These are phyloP conservation scores for Penicillium sp. DNA, from an alignment of 2,329 filamentous ascomycete genomes.

Conservation along the genomic window DNA sequence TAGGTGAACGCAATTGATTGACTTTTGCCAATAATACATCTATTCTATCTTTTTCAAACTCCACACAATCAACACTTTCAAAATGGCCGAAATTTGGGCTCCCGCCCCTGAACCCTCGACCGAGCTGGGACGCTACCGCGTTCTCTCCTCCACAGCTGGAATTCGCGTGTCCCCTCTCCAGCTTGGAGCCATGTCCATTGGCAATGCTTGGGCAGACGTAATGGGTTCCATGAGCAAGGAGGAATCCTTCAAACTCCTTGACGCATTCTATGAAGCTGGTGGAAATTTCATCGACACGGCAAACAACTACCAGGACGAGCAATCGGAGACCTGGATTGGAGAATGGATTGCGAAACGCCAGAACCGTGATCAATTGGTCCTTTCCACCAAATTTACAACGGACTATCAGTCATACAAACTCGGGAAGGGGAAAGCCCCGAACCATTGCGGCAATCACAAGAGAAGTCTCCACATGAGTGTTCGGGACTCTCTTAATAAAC, in stretches of 20 bases:
- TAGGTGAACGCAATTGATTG: too few species aligned
- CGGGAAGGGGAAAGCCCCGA: slow-evolving; percentile 42
- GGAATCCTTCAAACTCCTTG: slow-evolving; percentile 62
- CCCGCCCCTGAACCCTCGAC: slow-evolving; percentile 56
- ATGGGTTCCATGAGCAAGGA: slow-evolving; percentile 67
- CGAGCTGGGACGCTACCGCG: slow-evolving; percentile 62
- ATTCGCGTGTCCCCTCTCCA: slow-evolving; percentile 65
- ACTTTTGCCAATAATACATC: too few species aligned
- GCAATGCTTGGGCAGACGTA: slow-evolving; percentile 45
- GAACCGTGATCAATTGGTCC: slow-evolving; percentile 68
- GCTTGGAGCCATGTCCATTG: slow-evolving; percentile 42
- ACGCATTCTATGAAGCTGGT: slow-evolving; percentile 63
- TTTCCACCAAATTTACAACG: slow-evolving; percentile 69
- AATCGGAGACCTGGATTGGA: slow-evolving; percentile 66
- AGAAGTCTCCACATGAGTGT: slow-evolving; percentile 45
- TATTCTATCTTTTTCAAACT: too few species aligned
- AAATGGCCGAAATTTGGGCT: slow-evolving; percentile 30
- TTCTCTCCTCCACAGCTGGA: slow-evolving; percentile 64
- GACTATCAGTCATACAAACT: slow-evolving; percentile 47
- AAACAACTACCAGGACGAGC: slow-evolving; percentile 66
- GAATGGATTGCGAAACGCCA: slow-evolving; percentile 67
- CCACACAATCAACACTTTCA: background rate
- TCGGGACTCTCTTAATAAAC: slow-evolving; percentile 46
- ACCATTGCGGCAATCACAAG: slow-evolving; percentile 47
- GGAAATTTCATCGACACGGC: slow-evolving; percentile 75